Evolutionary conservation across 2,329 filamentous ascomycete genomes (phyloP).

Genomic region (Calonectria pseudoreteaudii): DNA sequence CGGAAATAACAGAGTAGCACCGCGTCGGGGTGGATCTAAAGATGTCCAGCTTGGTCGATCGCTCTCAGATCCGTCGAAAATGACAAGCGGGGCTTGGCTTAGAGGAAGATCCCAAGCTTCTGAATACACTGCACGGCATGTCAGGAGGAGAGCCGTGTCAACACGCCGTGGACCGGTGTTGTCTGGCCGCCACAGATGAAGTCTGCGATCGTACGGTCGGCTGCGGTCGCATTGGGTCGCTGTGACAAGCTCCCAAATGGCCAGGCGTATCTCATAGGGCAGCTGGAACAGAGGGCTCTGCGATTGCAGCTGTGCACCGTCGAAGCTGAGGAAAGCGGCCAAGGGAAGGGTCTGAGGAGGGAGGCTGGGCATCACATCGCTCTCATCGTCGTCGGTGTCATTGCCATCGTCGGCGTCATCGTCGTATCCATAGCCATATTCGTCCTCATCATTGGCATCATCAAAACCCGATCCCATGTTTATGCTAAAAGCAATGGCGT

Average conservation of each 20-base stretch:
- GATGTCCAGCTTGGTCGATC: neutral
- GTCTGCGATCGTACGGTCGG: neutral
- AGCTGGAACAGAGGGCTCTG: conserved; percentile 5
- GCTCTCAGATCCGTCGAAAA: neutral
- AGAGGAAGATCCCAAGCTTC: conserved; percentile 23
- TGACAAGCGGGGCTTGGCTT: conserved; percentile 9
- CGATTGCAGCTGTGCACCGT: neutral
- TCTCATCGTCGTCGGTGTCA: neutral
- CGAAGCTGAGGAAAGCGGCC: neutral
- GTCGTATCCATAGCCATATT: too few relatives aligned
- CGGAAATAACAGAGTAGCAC: neutral
- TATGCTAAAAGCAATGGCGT: neutral
- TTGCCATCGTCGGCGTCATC: neutral
- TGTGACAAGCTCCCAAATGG: conserved; percentile 3
- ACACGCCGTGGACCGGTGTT: conserved; percentile 1
- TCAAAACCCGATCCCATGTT: neutral
- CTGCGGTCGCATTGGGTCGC: conserved; percentile 7
- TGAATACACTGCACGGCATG: conserved; percentile 16
- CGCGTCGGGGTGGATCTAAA: neutral
- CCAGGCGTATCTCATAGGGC: conserved; percentile 9
- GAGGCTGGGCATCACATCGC: neutral
- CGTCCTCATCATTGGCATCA: too few relatives aligned
- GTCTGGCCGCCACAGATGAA: conserved; percentile 5
- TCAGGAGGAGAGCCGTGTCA: conserved; percentile 11
- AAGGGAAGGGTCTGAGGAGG: neutral